These are phyloP conservation scores for Sarcocystis neurona DNA, from an alignment of 169 alveolate species.

Conservation along the genomic window DNA sequence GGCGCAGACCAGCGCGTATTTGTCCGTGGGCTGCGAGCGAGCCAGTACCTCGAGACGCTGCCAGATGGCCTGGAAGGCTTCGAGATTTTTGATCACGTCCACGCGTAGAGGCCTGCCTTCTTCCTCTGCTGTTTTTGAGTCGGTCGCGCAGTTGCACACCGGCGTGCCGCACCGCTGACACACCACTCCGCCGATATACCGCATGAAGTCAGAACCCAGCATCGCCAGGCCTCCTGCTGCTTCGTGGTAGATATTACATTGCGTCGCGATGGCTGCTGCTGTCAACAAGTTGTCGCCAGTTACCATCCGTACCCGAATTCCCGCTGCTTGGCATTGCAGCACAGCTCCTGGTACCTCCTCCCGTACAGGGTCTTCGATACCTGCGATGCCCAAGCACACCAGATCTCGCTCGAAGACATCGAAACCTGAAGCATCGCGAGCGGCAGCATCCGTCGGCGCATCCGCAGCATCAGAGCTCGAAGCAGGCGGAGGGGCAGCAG, in stretches of 20 bases:
- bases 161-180: constrained; percentile 74
- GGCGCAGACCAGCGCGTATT: constrained; percentile 81
- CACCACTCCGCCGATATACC: constrained; percentile 77
- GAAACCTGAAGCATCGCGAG: constrained; percentile 30
- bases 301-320: constrained; percentile 89
- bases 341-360: constrained; percentile 89
- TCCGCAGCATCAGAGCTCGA: not conserved
- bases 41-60: constrained; percentile 85
- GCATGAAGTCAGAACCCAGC: constrained; percentile 67
- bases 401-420: constrained; percentile 71
- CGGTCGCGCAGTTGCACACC: constrained; percentile 73
- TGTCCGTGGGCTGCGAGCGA: constrained; percentile 90
- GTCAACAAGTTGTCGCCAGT: constrained; percentile 90
- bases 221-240: constrained; percentile 68
- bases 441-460: not conserved
- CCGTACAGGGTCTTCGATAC: constrained; percentile 84
- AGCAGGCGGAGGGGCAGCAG: not conserved
- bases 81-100: constrained; percentile 79
- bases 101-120: constrained; percentile 69
- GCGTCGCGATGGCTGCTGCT: constrained; percentile 87
- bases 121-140: constrained; percentile 70
- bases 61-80: constrained; percentile 72
- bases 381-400: constrained; percentile 80
- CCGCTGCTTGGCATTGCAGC: constrained; percentile 81
- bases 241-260: constrained; percentile 77